Evolutionary conservation across 129 eudicot genomes (phyloP).

Genomic region (carrot (Daucus carota)): DH1_v3.0 NC_030386.2:36117501-36118000

Average conservation of each 20-base stretch:
- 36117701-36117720: conserved; percentile 82
- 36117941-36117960: conserved; percentile 71
- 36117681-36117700: conserved; percentile 76
- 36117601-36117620: conserved; percentile 79
- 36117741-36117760: neutral
- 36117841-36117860: neutral
- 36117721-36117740: conserved; percentile 68
- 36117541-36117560: neutral
- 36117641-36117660: conserved; percentile 82
- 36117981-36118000: conserved; percentile 90
- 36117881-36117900: conserved; percentile 86
- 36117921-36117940: conserved; percentile 66
- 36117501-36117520: no score
- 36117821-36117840: conserved; percentile 1
- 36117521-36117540: no score
- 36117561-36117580: neutral
- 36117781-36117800: neutral
- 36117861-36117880: conserved; percentile 49
- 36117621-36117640: conserved; percentile 75
- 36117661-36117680: conserved; percentile 87
- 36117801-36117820: neutral
- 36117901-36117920: conserved; percentile 79
- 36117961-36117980: conserved; percentile 73
- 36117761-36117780: neutral
- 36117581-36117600: conserved; percentile 51